A percentile compares a stretch with the other conserved stretches of the same genome.
These are phyloP conservation scores for Ustilago nuda DNA, from an alignment of 1,284 basidiomycete species.

Conservation along the genomic window DNA sequence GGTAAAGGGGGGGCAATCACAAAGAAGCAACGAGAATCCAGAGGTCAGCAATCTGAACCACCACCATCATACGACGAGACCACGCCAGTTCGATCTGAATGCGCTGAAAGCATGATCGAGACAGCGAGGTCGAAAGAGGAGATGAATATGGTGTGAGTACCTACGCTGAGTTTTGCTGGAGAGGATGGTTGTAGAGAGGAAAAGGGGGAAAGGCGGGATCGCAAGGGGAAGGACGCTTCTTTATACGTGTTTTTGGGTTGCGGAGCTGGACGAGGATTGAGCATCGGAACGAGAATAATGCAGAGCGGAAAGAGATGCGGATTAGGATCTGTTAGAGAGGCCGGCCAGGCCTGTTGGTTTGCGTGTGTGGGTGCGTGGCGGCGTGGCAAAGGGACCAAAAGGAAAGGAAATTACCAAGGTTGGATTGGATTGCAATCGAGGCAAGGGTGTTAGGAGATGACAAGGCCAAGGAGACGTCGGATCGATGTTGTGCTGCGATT, in stretches of 20 bases:
- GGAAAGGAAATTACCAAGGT: constrained; percentile 17
- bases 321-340: constrained; percentile 8
- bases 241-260: constrained; percentile 45
- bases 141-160: constrained; percentile 27
- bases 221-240: constrained; percentile 22
- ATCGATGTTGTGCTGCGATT: constrained; percentile 44
- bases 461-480: constrained; percentile 23
- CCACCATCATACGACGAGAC: not conserved
- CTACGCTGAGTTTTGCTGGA: constrained; percentile 38
- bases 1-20: constrained; percentile 2
- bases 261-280: not conserved
- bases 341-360: not conserved
- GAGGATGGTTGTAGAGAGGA: constrained; percentile 45
- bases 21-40: constrained; percentile 3
- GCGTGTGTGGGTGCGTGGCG: not conserved
- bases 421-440: not conserved
- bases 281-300: constrained; percentile 14
- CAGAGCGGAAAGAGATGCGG: constrained; percentile 1
- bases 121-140: constrained; percentile 2
- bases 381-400: constrained; percentile 15
- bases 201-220: constrained; percentile 15
- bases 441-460: not conserved
- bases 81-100: not conserved
- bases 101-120: constrained; percentile 4
- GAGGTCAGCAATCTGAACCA: constrained; percentile 23